Evolutionary conservation across 2,329 filamentous ascomycete species (phyloP).

Genomic region (Diaporthe sp.): DNA sequence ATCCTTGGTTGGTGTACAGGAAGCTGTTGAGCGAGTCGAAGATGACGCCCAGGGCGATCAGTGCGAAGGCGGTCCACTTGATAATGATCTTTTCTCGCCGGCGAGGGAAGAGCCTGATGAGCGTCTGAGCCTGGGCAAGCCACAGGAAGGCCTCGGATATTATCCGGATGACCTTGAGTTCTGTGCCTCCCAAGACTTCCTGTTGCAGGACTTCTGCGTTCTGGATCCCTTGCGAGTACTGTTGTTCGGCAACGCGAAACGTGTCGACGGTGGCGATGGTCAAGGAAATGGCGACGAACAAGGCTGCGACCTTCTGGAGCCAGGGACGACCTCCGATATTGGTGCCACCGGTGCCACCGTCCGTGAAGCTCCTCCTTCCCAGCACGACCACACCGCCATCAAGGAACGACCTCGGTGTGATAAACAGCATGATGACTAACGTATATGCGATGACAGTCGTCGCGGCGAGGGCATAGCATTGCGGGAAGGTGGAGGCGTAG

Average conservation of each 20-base stretch:
- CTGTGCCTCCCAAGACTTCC: slow-evolving; percentile 84
- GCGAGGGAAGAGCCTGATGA: slow-evolving; percentile 94
- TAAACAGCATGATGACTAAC: slow-evolving; percentile 92
- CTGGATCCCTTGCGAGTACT: slow-evolving; percentile 85
- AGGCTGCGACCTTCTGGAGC: slow-evolving; percentile 86
- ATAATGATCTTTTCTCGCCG: slow-evolving; percentile 98
- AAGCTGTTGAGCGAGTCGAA: slow-evolving; percentile 96
- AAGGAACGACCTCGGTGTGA: slow-evolving; percentile 94
- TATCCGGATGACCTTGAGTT: slow-evolving; percentile 90
- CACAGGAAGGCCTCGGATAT: slow-evolving; percentile 97
- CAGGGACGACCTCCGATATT: slow-evolving; percentile 93
- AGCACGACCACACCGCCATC: slow-evolving; percentile 87
- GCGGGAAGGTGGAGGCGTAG: slow-evolving; percentile 92
- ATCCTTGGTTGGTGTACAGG: slow-evolving; percentile 64
- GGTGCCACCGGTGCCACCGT: slow-evolving; percentile 82
- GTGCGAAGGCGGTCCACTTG: slow-evolving; percentile 96
- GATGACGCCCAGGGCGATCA: slow-evolving; percentile 90
- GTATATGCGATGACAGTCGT: slow-evolving; percentile 93
- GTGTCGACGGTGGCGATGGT: slow-evolving; percentile 95
- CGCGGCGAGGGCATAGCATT: slow-evolving; percentile 92
- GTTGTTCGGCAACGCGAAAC: slow-evolving; percentile 84
- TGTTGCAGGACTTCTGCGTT: slow-evolving; percentile 83
- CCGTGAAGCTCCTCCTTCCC: slow-evolving; percentile 86
- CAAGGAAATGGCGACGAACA: slow-evolving; percentile 85
- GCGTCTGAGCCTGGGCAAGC: slow-evolving; percentile 96